These are phyloP conservation scores for Boechera retrofracta DNA, from an alignment of 345 rosid species.

Conservation along the genomic window DNA sequence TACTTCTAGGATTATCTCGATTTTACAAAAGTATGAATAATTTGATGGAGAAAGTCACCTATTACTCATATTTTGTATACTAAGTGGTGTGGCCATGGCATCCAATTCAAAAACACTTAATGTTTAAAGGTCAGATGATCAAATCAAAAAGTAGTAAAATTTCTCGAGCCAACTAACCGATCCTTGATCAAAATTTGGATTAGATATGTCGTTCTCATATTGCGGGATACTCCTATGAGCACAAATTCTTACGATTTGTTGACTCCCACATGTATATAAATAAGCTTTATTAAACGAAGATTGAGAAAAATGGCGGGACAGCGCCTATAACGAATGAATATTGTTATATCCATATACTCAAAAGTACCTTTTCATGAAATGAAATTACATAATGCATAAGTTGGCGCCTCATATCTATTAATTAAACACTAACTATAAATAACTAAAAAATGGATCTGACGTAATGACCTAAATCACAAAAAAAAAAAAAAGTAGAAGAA, in stretches of 20 bases:
- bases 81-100: too few relatives aligned
- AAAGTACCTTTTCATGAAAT: conserved; percentile 15
- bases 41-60: too few relatives aligned
- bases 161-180: background rate
- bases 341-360: background rate
- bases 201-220: background rate
- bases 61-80: too few relatives aligned
- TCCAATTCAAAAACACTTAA: too few relatives aligned
- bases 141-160: background rate
- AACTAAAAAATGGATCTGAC: background rate
- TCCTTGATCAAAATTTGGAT: background rate
- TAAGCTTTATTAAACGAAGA: background rate
- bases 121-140: too few relatives aligned
- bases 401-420: conserved; percentile 4
- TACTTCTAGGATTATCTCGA: too few relatives aligned
- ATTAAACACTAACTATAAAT: conserved; percentile 16
- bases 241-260: background rate
- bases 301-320: background rate
- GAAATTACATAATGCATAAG: conserved; percentile 8
- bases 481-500: background rate
- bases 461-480: conserved; percentile 7
- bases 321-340: background rate
- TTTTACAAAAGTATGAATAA: too few relatives aligned
- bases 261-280: background rate
- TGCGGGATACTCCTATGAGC: background rate